These are phyloP conservation scores for Geranomyces variabilis DNA, from an alignment of 192 early-diverging fungal species.

Conservation along the genomic window DNA sequence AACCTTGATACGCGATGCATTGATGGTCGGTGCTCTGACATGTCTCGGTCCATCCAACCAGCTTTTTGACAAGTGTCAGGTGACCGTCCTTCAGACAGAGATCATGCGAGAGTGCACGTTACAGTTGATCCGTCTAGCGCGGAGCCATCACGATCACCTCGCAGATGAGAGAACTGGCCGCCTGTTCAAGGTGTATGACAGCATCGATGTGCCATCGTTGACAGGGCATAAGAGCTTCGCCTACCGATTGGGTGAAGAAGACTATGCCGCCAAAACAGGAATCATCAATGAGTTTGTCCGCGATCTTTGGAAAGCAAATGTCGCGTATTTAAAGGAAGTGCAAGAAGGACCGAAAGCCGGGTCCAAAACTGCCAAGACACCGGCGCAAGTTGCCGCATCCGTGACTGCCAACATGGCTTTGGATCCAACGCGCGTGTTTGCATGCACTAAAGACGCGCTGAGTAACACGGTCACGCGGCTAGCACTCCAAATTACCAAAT, in stretches of 20 bases:
- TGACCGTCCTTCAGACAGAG: conserved; percentile 49
- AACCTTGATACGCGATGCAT: too few relatives aligned
- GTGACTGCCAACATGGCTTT: conserved; percentile 12
- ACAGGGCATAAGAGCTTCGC: conserved; percentile 44
- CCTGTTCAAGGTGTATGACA: conserved; percentile 52
- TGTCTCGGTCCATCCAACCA: too few relatives aligned
- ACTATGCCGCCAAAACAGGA: conserved; percentile 46
- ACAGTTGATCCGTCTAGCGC: conserved; percentile 37
- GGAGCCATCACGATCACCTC: conserved; percentile 44
- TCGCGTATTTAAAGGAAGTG: conserved; percentile 35
- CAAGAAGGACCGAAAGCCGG: conserved; percentile 16
- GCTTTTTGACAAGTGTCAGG: conserved; percentile 55
- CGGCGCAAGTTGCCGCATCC: neutral
- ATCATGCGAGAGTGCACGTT: conserved; percentile 48
- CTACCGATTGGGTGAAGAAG: conserved; percentile 49
- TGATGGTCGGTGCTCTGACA: neutral
- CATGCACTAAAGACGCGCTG: conserved; percentile 50
- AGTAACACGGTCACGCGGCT: conserved; percentile 45
- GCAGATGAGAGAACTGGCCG: conserved; percentile 55
- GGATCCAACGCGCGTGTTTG: conserved; percentile 47
- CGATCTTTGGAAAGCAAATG: conserved; percentile 49
- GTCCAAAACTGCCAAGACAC: conserved; percentile 11
- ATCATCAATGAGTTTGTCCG: conserved; percentile 52
- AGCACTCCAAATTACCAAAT: conserved; percentile 49
- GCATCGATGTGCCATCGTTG: conserved; percentile 38